Percentiles rank a stretch among this genome's conserved stretches.
These are phyloP conservation scores for Cyclospora cayetanensis DNA, from an alignment of 169 alveolate genomes.

Conservation along the genomic window DNA sequence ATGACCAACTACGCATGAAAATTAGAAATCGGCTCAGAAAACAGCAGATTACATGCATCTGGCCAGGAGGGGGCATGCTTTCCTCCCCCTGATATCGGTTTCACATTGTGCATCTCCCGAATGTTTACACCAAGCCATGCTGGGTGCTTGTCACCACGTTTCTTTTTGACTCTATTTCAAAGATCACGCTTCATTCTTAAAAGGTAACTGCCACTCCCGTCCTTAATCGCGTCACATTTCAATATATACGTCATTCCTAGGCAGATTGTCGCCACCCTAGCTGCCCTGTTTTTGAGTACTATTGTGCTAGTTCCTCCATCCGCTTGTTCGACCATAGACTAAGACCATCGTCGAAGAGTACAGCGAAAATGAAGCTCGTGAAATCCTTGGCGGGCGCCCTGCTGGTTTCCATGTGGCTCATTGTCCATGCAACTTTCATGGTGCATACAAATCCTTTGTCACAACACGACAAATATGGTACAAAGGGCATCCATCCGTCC, in stretches of 20 bases:
- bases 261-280: not conserved
- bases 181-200: not conserved
- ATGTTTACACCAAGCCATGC: too few relatives aligned
- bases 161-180: not conserved
- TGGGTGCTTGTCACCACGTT: not conserved
- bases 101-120: too few relatives aligned
- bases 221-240: not conserved
- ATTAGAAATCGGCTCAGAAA: too few relatives aligned
- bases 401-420: slow-evolving; percentile 20
- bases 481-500: not conserved
- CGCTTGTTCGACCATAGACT: not conserved
- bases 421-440: slow-evolving; percentile 14
- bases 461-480: not conserved
- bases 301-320: not conserved
- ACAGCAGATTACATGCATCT: too few relatives aligned
- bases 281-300: not conserved
- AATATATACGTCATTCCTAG: not conserved
- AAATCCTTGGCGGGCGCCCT: slow-evolving; percentile 5
- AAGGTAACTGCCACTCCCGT: not conserved
- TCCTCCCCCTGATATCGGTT: too few relatives aligned
- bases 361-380: not conserved
- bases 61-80: too few relatives aligned
- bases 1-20: too few relatives aligned
- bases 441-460: not conserved
- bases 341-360: too few relatives aligned